A percentile compares a stretch with the other conserved stretches of the same genome.
Conservation (phyloP, 176 grass and related monocot genomes). For the Areca catechu region DNA sequence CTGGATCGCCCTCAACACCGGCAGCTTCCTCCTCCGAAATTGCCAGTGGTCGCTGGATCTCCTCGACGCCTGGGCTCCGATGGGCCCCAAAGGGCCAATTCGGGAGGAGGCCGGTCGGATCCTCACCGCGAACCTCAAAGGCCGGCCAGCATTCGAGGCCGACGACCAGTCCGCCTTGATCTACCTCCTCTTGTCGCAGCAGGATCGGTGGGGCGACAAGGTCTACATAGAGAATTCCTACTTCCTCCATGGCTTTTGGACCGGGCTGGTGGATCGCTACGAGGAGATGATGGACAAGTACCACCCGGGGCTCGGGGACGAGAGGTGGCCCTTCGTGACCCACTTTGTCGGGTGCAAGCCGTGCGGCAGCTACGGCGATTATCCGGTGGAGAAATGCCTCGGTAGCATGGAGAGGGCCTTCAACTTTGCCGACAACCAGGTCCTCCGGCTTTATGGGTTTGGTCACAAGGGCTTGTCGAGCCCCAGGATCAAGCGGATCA, state of each 20-base stretch:
- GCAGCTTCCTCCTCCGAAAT: conserved; percentile 65
- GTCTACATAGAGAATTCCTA: conserved; percentile 67
- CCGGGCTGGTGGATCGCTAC: conserved; percentile 41
- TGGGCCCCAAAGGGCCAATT: conserved; percentile 41
- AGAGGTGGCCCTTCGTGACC: conserved; percentile 74
- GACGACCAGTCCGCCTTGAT: conserved; percentile 77
- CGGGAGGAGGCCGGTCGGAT: conserved; percentile 42
- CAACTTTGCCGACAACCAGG: conserved; percentile 81
- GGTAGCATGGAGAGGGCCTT: conserved; percentile 58
- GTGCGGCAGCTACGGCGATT: conserved; percentile 29
- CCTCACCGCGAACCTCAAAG: conserved; percentile 34
- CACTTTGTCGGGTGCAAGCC: conserved; percentile 54
- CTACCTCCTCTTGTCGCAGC: conserved; percentile 54
- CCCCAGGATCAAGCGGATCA: conserved; percentile 22
- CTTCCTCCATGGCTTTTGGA: conserved; percentile 57
- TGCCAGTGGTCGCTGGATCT: conserved; percentile 86
- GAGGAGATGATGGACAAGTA: conserved; percentile 51
- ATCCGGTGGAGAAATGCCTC: conserved; percentile 41
- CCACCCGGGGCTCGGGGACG: conserved; percentile 68
- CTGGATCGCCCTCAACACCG: conserved; percentile 49
- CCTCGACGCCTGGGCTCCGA: conserved; percentile 64
- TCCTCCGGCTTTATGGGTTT: conserved; percentile 50
- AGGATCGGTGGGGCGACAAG: conserved; percentile 43
- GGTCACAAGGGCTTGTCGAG: conserved; percentile 25
- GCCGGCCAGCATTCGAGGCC: conserved; percentile 51